Percentiles rank a stretch among this genome's conserved stretches.
Evolutionary conservation across 2,329 filamentous ascomycete species (phyloP).

Genomic region (Fusarium subglutinans): DNA sequence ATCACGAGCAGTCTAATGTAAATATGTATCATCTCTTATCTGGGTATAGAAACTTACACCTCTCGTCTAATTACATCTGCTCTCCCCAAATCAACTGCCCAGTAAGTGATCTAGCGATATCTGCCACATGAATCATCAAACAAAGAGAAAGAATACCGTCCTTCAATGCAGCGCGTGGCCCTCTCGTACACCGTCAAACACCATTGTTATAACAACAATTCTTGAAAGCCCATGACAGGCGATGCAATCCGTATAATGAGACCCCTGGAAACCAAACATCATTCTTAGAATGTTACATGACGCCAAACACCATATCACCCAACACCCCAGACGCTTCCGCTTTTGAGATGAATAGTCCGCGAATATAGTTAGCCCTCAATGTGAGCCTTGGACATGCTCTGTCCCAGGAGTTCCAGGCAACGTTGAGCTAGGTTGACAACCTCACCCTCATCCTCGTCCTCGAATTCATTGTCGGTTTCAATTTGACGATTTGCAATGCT

Average conservation of each 20-base stretch:
- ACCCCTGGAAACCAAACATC: conserved; percentile 37
- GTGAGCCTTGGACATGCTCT: conserved; percentile 78
- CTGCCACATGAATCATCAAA: conserved; percentile 49
- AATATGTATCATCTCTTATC: conserved; percentile 41
- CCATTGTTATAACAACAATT: conserved; percentile 27
- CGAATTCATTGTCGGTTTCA: conserved; percentile 85
- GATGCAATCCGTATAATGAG: conserved; percentile 36
- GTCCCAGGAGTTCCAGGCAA: conserved; percentile 86
- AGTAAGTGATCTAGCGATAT: conserved; percentile 33
- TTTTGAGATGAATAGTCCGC: conserved; percentile 39
- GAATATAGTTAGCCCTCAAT: conserved; percentile 73
- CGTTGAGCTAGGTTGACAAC: conserved; percentile 90
- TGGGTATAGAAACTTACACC: conserved; percentile 44
- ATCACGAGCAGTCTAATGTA: conserved; percentile 8
- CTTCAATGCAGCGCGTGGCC: conserved; percentile 13
- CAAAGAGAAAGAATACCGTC: conserved; percentile 39
- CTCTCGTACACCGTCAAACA: conserved; percentile 26
- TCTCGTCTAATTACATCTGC: conserved; percentile 50
- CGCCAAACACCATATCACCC: conserved; percentile 45
- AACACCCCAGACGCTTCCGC: conserved; percentile 38
- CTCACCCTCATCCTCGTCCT: conserved; percentile 91
- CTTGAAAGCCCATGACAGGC: conserved; percentile 25
- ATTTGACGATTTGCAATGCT: conserved; percentile 89
- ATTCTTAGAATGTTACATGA: conserved; percentile 42
- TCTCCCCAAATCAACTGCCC: conserved; percentile 26